Evolutionary conservation across 2,329 filamentous ascomycete genomes (phyloP), one percentile per base, ranked within the genome.

Genomic region (Talaromyces sp.): DNA sequence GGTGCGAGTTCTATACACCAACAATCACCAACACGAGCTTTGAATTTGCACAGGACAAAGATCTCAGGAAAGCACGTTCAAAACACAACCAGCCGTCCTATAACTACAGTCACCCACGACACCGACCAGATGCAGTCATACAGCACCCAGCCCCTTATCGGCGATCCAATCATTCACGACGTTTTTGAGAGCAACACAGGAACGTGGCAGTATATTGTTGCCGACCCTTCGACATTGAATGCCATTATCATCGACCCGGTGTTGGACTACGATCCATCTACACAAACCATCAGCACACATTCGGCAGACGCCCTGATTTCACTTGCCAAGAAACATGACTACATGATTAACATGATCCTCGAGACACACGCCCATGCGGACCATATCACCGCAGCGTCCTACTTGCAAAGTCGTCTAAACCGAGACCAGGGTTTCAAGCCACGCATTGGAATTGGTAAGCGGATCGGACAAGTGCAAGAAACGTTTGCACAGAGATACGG

Each of bases 311-410:
- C 64, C 0, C 66, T 89, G 0, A 73, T 88, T 0, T 66, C 74
- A 0, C 25, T 82, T 0, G 69, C 85, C 6, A 66, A 69, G 3
- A 67, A 80, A 1, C 71, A 82, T 1, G 74, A 74, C 0, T 87
- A 86, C 68, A 77, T 65, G 0, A 69, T 88, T 9, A 74, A 77
- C 0, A 74, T 72, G 44, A 84, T 89, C 18, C 77, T 88, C 2
- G 86, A 89, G 66, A 88, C 86, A 0, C 86, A 89, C 69, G 82
- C 79, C 0, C 83, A 86, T 65, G 84, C 84, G 6, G 84, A 88
- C 61, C 85, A 88, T 64, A 65, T 88, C 0, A 88, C 84, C 0
- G 82, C 86, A 0, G 79, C 85, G 0, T 77, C 79, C 2, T 88
- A 88, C 68, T 77, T 89, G 0, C 83, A 86, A 67, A 70, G 72